Percentiles rank a stretch among this genome's conserved stretches.
Conservation (phyloP, 768 basidiomycete genomes). For the Serendipita sp. region DNA sequence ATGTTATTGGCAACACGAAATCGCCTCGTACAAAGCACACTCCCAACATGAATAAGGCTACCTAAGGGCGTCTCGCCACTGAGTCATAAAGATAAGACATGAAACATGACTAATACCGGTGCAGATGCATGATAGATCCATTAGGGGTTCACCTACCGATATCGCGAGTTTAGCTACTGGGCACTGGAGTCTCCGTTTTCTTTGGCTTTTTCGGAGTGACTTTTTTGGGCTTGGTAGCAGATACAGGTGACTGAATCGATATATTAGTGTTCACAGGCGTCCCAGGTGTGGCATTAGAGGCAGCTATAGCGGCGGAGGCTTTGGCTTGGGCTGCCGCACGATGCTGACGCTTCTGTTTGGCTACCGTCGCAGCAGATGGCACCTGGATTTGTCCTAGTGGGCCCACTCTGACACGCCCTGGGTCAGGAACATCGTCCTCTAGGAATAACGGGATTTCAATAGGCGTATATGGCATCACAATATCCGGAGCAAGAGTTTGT, state of each 20-base stretch:
- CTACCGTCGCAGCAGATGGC: slow-evolving; percentile 26
- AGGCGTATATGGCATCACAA: neutral
- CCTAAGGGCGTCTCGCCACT: no score
- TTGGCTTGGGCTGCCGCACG: slow-evolving; percentile 10
- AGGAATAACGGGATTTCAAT: slow-evolving; percentile 20
- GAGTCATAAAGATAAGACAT: no score
- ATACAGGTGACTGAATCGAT: neutral
- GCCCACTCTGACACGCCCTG: slow-evolving; percentile 53
- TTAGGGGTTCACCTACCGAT: no score
- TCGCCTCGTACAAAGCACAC: neutral
- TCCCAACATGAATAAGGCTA: neutral
- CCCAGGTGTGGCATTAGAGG: neutral
- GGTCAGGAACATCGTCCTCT: slow-evolving; percentile 46
- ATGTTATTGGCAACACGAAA: neutral
- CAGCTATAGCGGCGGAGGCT: neutral
- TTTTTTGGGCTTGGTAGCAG: neutral
- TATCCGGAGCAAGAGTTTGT: neutral
- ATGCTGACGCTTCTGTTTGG: slow-evolving; percentile 45
- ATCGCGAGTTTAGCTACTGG: neutral
- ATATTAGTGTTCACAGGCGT: neutral
- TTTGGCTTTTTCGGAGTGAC: neutral
- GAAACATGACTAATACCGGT: no score
- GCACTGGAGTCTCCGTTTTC: neutral
- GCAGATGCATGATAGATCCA: no score
- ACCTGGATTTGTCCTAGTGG: slow-evolving; percentile 63